A percentile compares a stretch with the other conserved stretches of the same genome.
Evolutionary conservation across 1,139 yeast species (phyloP).

Genomic region (Blastobotrys illinoisensis): DNA sequence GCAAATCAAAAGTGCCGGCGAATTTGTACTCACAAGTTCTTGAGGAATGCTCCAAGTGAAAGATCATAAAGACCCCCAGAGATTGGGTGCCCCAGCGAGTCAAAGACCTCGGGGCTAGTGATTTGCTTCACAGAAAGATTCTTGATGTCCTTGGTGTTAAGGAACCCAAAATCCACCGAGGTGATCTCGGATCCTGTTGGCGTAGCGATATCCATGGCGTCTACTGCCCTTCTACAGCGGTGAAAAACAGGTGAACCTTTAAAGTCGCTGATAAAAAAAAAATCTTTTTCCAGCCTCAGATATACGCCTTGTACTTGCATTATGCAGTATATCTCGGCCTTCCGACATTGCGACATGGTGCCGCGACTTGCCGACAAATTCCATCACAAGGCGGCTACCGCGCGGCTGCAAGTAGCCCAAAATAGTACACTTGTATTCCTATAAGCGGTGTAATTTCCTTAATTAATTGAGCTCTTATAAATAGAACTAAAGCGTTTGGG

Average conservation of each 20-base stretch:
- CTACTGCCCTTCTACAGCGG: neutral
- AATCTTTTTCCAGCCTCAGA: neutral
- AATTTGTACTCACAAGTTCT: slow-evolving; percentile 46
- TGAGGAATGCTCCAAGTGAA: slow-evolving; percentile 86
- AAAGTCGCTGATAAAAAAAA: slow-evolving; percentile 1
- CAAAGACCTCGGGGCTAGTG: slow-evolving; percentile 91
- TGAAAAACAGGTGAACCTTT: neutral
- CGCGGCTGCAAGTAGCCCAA: too few species aligned
- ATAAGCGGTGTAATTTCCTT: too few species aligned
- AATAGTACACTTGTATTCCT: too few species aligned
- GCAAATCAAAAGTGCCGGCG: neutral
- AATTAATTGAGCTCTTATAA: too few species aligned
- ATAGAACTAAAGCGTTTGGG: too few species aligned
- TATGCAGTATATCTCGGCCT: neutral
- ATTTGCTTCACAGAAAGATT: slow-evolving; percentile 89
- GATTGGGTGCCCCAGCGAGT: slow-evolving; percentile 92
- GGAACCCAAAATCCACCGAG: slow-evolving; percentile 87
- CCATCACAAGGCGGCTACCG: too few species aligned
- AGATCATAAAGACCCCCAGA: slow-evolving; percentile 91
- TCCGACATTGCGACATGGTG: neutral
- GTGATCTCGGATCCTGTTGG: slow-evolving; percentile 94
- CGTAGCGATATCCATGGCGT: slow-evolving; percentile 80
- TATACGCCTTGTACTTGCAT: neutral
- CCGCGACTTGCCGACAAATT: neutral
- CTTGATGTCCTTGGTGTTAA: slow-evolving; percentile 77